Evolutionary conservation across 1,284 basidiomycete genomes (phyloP).

Genomic region (Ustanciosporium gigantosporum): DNA sequence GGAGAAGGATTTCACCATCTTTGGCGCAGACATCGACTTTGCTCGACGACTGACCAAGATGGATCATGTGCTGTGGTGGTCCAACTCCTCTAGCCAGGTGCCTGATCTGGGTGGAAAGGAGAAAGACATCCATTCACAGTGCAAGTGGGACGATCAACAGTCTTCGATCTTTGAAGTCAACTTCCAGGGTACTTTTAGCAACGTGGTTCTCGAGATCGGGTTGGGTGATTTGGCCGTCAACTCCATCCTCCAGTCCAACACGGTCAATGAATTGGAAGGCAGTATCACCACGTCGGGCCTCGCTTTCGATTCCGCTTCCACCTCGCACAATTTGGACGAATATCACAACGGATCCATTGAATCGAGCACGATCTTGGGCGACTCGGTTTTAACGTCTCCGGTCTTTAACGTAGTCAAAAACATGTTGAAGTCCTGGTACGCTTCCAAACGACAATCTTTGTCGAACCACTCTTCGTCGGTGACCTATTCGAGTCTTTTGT

Average conservation of each 20-base stretch:
- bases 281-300: slow-evolving; percentile 71
- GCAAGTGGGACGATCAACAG: slow-evolving; percentile 64
- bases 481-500: slow-evolving; percentile 64
- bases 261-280: slow-evolving; percentile 96
- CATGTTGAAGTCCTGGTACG: slow-evolving; percentile 89
- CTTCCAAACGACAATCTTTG: slow-evolving; percentile 74
- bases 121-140: slow-evolving; percentile 72
- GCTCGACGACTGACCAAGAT: slow-evolving; percentile 82
- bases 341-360: slow-evolving; percentile 77
- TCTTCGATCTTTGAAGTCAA: slow-evolving; percentile 90
- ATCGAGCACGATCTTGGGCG: slow-evolving; percentile 71
- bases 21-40: slow-evolving; percentile 87
- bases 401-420: slow-evolving; percentile 82
- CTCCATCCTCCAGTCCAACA: slow-evolving; percentile 87
- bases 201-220: slow-evolving; percentile 87
- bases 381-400: slow-evolving; percentile 86
- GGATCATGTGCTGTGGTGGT: slow-evolving; percentile 97
- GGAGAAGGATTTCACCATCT: slow-evolving; percentile 83
- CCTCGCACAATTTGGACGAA: slow-evolving; percentile 79
- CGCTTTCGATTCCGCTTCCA: slow-evolving; percentile 85
- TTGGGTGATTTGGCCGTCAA: slow-evolving; percentile 92
- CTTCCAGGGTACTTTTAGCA: slow-evolving; percentile 83
- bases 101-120: slow-evolving; percentile 94
- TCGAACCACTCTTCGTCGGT: too few relatives aligned
- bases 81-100: slow-evolving; percentile 66